Evolutionary conservation across 139 green algal genomes (phyloP).

Genomic region (Parachlorella kessleri): DNA sequence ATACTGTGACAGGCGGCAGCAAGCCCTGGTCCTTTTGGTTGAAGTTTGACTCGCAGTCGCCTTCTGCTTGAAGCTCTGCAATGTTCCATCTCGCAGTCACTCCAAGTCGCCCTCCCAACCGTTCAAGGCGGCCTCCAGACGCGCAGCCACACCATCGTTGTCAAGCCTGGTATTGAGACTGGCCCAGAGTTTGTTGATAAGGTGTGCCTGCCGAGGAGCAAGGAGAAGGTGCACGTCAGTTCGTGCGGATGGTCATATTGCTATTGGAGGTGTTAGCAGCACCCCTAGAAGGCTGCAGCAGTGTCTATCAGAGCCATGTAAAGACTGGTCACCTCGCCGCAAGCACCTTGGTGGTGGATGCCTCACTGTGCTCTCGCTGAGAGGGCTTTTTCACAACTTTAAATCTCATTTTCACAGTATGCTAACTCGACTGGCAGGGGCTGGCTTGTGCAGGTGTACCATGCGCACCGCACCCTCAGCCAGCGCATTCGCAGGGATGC

Average conservation of each 20-base stretch:
- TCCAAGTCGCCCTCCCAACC: constrained; percentile 20
- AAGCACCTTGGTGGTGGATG: background rate
- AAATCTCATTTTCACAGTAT: no score
- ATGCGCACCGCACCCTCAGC: no score
- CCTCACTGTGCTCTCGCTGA: no score
- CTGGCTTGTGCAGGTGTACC: no score
- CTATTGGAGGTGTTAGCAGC: background rate
- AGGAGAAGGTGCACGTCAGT: background rate
- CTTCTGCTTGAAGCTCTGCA: background rate
- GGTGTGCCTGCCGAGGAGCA: background rate
- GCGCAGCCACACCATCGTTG: constrained; percentile 12
- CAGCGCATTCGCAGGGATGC: no score
- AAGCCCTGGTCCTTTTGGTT: background rate
- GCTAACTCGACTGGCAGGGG: no score
- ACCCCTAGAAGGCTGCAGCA: no score
- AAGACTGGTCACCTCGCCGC: background rate
- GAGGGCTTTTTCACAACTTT: no score
- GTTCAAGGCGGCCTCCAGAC: background rate
- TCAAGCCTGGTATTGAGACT: background rate
- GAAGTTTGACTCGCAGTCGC: background rate
- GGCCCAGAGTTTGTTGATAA: background rate
- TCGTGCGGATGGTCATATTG: background rate
- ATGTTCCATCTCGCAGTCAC: background rate
- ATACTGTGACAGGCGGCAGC: background rate
- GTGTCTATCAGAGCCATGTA: no score